Percentiles rank a stretch among this genome's conserved stretches.
phyloP scores from a whole-genome alignment of 768 basidiomycete species.

The Termitomyces eurrhizus region DNA sequence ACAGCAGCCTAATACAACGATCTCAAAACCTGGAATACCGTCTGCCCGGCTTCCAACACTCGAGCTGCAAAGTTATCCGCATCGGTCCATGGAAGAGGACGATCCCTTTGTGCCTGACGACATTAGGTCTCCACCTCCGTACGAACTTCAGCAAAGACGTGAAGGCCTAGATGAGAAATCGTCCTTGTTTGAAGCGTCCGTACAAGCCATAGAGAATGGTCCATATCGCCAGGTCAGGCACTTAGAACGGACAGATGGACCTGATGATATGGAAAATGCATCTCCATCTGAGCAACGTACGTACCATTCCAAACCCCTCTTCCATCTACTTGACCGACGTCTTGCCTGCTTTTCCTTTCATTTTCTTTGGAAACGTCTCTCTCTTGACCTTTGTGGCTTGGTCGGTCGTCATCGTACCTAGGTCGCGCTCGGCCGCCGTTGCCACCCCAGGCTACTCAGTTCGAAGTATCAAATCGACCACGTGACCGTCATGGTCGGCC shows the following conservation, averaged over 20 bases:
- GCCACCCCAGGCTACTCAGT: slow-evolving; percentile 39
- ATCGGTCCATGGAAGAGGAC: slow-evolving; percentile 13
- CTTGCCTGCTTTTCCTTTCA: slow-evolving; percentile 16
- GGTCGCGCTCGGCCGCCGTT: slow-evolving; percentile 40
- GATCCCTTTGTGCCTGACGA: slow-evolving; percentile 22
- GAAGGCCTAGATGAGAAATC: slow-evolving; percentile 9
- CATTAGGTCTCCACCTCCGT: slow-evolving; percentile 11
- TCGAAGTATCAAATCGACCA: slow-evolving; percentile 21
- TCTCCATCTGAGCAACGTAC: slow-evolving; percentile 25
- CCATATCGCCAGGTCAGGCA: slow-evolving; percentile 5
- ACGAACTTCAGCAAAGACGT: slow-evolving; percentile 9
- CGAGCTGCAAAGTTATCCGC: slow-evolving; percentile 1
- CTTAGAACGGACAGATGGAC: slow-evolving; percentile 9
- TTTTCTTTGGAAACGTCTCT: slow-evolving; percentile 5
- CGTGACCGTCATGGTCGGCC: slow-evolving; percentile 1
- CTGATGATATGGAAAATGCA: slow-evolving; percentile 14
- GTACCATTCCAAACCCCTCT: slow-evolving; percentile 23
- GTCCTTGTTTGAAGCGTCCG: slow-evolving; percentile 7
- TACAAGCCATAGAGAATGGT: slow-evolving; percentile 6
- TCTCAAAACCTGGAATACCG: background rate
- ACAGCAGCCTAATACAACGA: slow-evolving; percentile 6
- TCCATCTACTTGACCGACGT: slow-evolving; percentile 17
- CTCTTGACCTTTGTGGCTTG: background rate
- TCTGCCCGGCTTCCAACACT: slow-evolving; percentile 5
- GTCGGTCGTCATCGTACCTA: slow-evolving; percentile 16